phyloP scores from a whole-genome alignment of 441 rosid genomes.

The Theobroma grandiflorum region DNA sequence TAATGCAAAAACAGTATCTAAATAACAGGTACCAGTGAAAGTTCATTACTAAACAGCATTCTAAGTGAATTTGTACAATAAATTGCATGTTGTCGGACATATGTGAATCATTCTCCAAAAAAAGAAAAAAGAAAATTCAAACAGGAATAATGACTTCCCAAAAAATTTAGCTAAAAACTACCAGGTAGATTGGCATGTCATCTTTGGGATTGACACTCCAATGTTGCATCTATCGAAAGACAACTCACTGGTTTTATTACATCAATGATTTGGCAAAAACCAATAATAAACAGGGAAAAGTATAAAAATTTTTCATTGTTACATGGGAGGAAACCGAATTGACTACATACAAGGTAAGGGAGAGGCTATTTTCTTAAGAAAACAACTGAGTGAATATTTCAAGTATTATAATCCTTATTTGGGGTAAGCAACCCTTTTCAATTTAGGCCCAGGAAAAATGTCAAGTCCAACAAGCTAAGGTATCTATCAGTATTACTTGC shows the following conservation, averaged over 20 bases:
- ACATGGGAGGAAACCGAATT: neutral
- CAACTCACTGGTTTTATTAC: neutral
- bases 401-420: neutral
- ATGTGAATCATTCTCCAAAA: neutral
- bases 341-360: neutral
- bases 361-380: neutral
- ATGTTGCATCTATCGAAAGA: conserved; percentile 4
- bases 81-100: neutral
- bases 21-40: neutral
- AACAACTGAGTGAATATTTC: neutral
- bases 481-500: neutral
- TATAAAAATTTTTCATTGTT: neutral
- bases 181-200: conserved; percentile 4
- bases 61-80: no score
- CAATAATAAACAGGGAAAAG: neutral
- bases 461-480: conserved; percentile 4
- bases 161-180: neutral
- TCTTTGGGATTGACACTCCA: conserved; percentile 7
- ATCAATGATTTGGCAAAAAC: neutral
- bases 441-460: conserved; percentile 1
- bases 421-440: neutral
- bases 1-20: neutral
- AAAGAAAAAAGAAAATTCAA: neutral
- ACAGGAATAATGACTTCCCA: neutral
- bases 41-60: neutral